Percentiles rank a stretch among this genome's conserved stretches.
Conservation (phyloP, 345 rosid genomes). For the Brassica rapa region DNA sequence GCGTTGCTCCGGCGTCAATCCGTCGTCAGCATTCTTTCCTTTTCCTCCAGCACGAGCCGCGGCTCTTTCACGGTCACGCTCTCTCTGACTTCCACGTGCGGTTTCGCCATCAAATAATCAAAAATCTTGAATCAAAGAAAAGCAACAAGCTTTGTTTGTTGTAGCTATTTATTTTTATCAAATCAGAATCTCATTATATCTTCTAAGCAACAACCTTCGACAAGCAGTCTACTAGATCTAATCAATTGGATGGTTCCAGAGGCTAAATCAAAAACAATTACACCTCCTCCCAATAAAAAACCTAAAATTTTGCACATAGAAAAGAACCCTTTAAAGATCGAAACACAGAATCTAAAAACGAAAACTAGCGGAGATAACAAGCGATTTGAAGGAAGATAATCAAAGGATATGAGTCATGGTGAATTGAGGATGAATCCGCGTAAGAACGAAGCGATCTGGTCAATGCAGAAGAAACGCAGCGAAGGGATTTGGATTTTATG, state of each 20-base stretch:
- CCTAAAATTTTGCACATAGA: not conserved
- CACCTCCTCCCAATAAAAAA: not conserved
- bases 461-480: not conserved
- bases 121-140: not conserved
- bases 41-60: constrained; percentile 1
- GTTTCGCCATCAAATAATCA: not conserved
- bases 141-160: not conserved
- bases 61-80: constrained; percentile 3
- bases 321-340: not conserved
- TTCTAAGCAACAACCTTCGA: not conserved
- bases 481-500: not conserved
- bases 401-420: not conserved
- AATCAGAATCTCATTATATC: not conserved
- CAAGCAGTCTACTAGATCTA: not conserved
- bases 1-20: not conserved
- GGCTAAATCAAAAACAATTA: not conserved
- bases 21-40: not conserved
- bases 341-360: not conserved
- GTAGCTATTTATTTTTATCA: not conserved
- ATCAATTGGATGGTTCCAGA: not conserved
- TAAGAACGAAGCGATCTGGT: not conserved
- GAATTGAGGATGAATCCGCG: not conserved
- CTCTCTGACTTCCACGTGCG: constrained; percentile 3
- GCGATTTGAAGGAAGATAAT: not conserved
- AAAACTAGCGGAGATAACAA: not conserved